Base-by-base conservation (phyloP, 2,329 filamentous ascomycete genomes). In the Pseudogymnoascus sp. region DNA sequence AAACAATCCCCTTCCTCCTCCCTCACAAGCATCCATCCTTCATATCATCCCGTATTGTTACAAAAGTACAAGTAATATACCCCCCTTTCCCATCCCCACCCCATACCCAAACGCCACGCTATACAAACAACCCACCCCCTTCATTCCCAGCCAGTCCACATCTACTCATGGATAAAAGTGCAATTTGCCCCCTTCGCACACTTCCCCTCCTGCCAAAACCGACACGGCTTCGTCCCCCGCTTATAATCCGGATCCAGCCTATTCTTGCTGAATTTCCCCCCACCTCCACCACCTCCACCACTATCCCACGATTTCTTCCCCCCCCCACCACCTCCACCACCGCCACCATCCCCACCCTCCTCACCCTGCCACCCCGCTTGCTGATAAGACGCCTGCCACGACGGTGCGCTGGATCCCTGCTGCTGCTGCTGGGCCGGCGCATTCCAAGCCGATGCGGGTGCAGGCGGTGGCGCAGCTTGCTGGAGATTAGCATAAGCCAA, bases 161-260 rank as follows among this genome's bases (percentile, higher is more conserved):
- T 8, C 37, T 40, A n/a, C 19, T 89, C 86, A 71, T 91, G 89
- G 63, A 88, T 81, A 73, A 88, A 91, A 2, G 88, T 90, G 76
- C 89, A 91, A 70, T 86, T 85, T 37, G 88, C 86, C 22, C 89
- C 89, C 72, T 90, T 87, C 6, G 84, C 84, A 75, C 89, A 91
- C 71, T 86, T 87, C 12, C 88, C 88, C 71, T 89, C 84, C 64
- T 84, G 81, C 79, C 81, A 91, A 73, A 90, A 91, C 19, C 82
- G 82, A 73, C 89, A 91, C 4, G 87, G 81, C 70, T 89, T 86
- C 46, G 87, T 89, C 62, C 86, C 84, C 79, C 82, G 70, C 64
- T 71, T 73, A 60, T 74, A 74, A 69, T 88, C 31, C 11, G 50
- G 84, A 66, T 79, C 79, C 12, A 75, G 76, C 63, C 78, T 78